These are phyloP conservation scores for Blastobotrys chiropterorum DNA, from an alignment of 805 yeast species.

Conservation along the genomic window DNA sequence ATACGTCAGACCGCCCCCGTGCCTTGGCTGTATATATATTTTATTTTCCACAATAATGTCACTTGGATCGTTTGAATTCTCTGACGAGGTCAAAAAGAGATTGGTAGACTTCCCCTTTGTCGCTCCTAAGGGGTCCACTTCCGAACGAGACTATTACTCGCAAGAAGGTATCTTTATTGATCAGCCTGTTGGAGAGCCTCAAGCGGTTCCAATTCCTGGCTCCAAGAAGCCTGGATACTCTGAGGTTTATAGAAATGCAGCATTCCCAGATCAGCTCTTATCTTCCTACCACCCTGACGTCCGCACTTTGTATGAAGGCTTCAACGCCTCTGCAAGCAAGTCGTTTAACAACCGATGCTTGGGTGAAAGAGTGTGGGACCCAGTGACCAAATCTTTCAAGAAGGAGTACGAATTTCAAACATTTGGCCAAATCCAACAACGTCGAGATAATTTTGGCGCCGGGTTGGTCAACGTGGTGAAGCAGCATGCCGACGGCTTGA, in stretches of 20 bases:
- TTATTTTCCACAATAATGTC: background rate
- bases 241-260: constrained; percentile 43
- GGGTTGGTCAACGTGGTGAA: constrained; percentile 44
- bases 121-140: constrained; percentile 8
- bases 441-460: constrained; percentile 47
- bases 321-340: constrained; percentile 26
- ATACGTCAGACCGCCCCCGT: background rate
- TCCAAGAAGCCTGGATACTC: constrained; percentile 42
- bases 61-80: background rate
- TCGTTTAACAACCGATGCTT: constrained; percentile 33
- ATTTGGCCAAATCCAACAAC: constrained; percentile 37
- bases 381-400: constrained; percentile 35
- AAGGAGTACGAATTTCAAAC: constrained; percentile 40
- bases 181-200: constrained; percentile 23
- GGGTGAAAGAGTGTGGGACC: constrained; percentile 34
- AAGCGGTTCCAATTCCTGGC: constrained; percentile 37
- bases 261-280: constrained; percentile 28
- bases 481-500: constrained; percentile 23
- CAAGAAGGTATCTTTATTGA: background rate
- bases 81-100: constrained; percentile 9
- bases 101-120: constrained; percentile 9
- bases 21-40: background rate
- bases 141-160: background rate
- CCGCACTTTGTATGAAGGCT: constrained; percentile 35
- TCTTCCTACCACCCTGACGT: constrained; percentile 32